Percentiles rank a stretch among this genome's conserved stretches.
Evolutionary conservation across 2,329 filamentous ascomycete genomes (phyloP).

Genomic region (Cyphellophora europaea): DNA sequence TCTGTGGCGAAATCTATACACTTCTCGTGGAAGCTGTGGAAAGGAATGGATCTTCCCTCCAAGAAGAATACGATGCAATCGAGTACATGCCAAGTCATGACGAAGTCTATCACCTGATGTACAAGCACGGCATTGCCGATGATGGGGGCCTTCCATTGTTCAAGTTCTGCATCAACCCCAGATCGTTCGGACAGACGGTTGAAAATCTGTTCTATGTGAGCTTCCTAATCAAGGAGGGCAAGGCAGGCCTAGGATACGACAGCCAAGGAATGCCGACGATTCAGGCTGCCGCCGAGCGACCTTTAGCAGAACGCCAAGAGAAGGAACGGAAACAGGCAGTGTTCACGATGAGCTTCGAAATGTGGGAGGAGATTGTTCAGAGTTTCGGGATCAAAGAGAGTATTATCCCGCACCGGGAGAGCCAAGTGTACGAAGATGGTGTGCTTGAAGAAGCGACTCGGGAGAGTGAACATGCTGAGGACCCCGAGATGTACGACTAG

Average conservation of each 20-base stretch:
- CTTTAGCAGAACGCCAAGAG: constrained; percentile 34
- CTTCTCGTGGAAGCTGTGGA: constrained; percentile 47
- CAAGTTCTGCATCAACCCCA: constrained; percentile 81
- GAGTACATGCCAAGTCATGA: constrained; percentile 9
- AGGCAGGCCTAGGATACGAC: constrained; percentile 64
- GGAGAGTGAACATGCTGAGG: not conserved
- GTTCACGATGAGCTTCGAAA: constrained; percentile 74
- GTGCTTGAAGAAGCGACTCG: constrained; percentile 31
- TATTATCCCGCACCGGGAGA: constrained; percentile 74
- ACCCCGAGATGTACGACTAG: constrained; percentile 2
- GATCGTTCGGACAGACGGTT: constrained; percentile 85
- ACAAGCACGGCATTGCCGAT: constrained; percentile 54
- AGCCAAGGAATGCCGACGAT: constrained; percentile 67
- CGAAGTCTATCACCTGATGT: constrained; percentile 45
- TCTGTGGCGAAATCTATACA: constrained; percentile 66
- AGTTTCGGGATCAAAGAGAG: constrained; percentile 67
- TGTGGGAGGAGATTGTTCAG: constrained; percentile 69
- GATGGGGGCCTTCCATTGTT: constrained; percentile 70
- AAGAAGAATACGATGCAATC: constrained; percentile 15
- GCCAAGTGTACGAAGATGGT: constrained; percentile 40
- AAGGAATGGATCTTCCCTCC: constrained; percentile 17
- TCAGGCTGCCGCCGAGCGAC: constrained; percentile 35
- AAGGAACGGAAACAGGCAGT: constrained; percentile 69
- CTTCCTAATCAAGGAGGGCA: constrained; percentile 84
- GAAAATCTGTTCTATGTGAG: constrained; percentile 97